Evolutionary conservation across 148 eudicot species (phyloP).

Genomic region (Camellia granthamiana): DNA sequence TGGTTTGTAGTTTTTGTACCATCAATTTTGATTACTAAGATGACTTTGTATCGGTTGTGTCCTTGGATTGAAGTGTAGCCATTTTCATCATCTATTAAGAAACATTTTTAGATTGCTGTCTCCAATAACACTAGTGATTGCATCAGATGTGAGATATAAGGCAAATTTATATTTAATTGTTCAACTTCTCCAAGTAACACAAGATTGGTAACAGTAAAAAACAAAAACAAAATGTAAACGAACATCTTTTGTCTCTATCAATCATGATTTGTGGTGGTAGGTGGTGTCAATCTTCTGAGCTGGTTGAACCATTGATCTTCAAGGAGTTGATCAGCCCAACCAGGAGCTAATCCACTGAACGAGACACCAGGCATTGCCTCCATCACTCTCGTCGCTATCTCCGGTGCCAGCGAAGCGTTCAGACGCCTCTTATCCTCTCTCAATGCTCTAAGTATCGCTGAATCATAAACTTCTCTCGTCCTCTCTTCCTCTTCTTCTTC

Average conservation of each 20-base stretch:
- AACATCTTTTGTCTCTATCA: background rate
- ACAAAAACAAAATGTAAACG: background rate
- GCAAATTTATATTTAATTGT: background rate
- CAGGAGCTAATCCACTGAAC: constrained; percentile 54
- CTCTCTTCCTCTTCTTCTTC: constrained; percentile 36
- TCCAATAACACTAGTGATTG: background rate
- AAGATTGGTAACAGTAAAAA: background rate
- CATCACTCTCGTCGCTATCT: constrained; percentile 61
- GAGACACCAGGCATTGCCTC: constrained; percentile 76
- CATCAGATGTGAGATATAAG: background rate
- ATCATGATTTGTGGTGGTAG: constrained; percentile 16
- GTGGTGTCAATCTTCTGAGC: constrained; percentile 40
- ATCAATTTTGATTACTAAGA: constrained; percentile 6
- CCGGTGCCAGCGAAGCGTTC: constrained; percentile 61
- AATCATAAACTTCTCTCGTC: constrained; percentile 29
- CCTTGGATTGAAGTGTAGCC: background rate
- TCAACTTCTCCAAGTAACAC: background rate
- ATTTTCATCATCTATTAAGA: background rate
- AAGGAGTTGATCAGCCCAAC: constrained; percentile 49
- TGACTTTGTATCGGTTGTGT: background rate
- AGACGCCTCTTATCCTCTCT: constrained; percentile 72
- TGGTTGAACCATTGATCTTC: constrained; percentile 70
- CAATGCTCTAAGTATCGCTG: constrained; percentile 55
- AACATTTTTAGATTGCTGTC: background rate
- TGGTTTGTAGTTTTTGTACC: background rate